Evolutionary conservation across 345 rosid genomes (phyloP).

Genomic region (Pistacia atlantica): DNA sequence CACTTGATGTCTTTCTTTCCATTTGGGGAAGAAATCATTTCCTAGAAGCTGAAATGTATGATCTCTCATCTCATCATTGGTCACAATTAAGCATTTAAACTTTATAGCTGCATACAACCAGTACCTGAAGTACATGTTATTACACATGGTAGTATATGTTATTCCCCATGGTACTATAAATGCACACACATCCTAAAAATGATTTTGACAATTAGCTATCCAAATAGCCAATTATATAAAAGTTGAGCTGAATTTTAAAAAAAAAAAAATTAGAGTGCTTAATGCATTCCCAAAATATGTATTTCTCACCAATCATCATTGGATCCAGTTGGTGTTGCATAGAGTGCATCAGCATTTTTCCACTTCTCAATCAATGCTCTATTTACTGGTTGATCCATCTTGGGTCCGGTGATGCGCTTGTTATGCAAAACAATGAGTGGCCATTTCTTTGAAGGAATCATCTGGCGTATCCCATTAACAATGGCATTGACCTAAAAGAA

Average conservation of each 20-base stretch:
- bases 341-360: constrained; percentile 63
- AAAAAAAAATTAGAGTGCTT: not conserved
- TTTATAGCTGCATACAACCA: constrained; percentile 85
- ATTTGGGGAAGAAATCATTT: constrained; percentile 68
- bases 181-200: constrained; percentile 11
- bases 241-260: constrained; percentile 9
- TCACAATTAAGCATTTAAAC: constrained; percentile 63
- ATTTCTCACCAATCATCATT: constrained; percentile 74
- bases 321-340: constrained; percentile 71
- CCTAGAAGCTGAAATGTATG: constrained; percentile 77
- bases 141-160: constrained; percentile 27
- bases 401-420: constrained; percentile 46
- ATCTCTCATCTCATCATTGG: constrained; percentile 84
- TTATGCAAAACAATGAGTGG: constrained; percentile 74
- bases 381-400: constrained; percentile 45
- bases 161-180: constrained; percentile 27
- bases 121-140: constrained; percentile 59
- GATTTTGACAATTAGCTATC: not conserved
- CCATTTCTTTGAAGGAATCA: constrained; percentile 60
- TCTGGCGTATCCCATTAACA: constrained; percentile 59
- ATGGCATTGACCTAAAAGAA: constrained; percentile 50
- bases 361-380: constrained; percentile 57
- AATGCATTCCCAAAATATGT: not conserved
- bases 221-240: not conserved
- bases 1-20: constrained; percentile 87